Evolutionary conservation across 73 alveolate genomes (phyloP), one percentile per base, ranked within the genome.

Genomic region (Durusdinium trenchii): DNA sequence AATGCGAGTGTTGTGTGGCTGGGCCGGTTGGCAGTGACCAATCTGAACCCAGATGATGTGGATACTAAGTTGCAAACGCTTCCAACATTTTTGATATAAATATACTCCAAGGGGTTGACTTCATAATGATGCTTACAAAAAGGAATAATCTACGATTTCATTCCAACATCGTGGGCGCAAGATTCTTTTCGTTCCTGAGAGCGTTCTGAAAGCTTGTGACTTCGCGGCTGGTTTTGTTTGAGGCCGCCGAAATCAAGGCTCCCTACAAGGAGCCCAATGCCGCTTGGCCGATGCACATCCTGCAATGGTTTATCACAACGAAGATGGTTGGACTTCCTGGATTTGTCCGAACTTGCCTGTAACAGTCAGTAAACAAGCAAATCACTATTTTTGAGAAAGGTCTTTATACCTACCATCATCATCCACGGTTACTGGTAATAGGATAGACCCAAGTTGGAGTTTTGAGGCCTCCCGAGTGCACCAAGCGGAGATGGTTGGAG

Each of bases 201-300:
- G n/a, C n/a, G n/a, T n/a, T n/a, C n/a, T 23, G 9, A 23, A 14
- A 23, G 9, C 38, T 62, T 7, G 38, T 9, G 43, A 62, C 78
- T 7, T 62, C 40, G 32, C 6, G 38, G 20, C 16, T 23, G 40
- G 6, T 30, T 46, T 10, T 12, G 4, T 14, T 32, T 6, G 28
- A 91, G 98, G 98, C 98, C 1, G 98, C 67, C 36, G 98, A 91
- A 50, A 78, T 43, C 78, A 91, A 91, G 50, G 98, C 89, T 20
- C 90, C 98, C 76, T 91, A n/a, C 76, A 91, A 69, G 90, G 98
- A 91, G 76, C 98, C 98, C 18, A 89, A 91, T n/a, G 98, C 30
- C 28, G 45, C 98, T 48, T 91, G 78, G 90, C 76, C 10, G 60
- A 42, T 30, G 28, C 40, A 30, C 20, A 18, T 1, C 51, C 18